A percentile compares a stretch with the other conserved stretches of the same genome.
Conservation (phyloP, 2,329 filamentous ascomycete genomes). For the Fusarium irregulare region DNA sequence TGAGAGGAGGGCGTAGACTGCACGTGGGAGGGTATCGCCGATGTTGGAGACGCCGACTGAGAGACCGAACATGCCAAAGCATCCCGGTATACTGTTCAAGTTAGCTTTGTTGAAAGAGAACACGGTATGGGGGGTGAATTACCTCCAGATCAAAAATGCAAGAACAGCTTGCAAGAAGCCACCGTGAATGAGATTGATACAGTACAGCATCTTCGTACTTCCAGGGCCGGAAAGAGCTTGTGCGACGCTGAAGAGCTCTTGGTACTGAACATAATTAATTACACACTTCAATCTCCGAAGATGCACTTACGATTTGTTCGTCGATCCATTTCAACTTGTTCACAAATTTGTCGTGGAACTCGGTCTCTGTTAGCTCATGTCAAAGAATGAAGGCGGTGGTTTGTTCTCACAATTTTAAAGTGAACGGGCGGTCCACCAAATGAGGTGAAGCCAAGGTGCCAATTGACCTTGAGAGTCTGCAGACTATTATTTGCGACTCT, state of each 20-base stretch:
- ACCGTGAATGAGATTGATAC: conserved; percentile 71
- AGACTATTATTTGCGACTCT: conserved; percentile 5
- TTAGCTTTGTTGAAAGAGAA: no score
- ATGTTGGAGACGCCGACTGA: conserved; percentile 73
- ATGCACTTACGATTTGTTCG: conserved; percentile 72
- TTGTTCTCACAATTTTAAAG: conserved; percentile 23
- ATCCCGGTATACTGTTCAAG: conserved; percentile 65
- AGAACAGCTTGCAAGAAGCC: conserved; percentile 68
- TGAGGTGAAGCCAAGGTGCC: conserved; percentile 26
- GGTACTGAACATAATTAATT: conserved; percentile 65
- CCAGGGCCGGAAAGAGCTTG: conserved; percentile 75
- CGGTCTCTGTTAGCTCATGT: no score
- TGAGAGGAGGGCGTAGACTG: conserved; percentile 76
- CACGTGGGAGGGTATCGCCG: conserved; percentile 65
- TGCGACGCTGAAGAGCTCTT: conserved; percentile 76
- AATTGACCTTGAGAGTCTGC: conserved; percentile 24
- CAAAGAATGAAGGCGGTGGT: no score
- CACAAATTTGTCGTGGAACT: conserved; percentile 63
- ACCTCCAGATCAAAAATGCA: conserved; percentile 74
- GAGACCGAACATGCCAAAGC: conserved; percentile 75
- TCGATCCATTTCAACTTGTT: conserved; percentile 72
- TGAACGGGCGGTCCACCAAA: conserved; percentile 32
- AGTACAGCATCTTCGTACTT: conserved; percentile 78
- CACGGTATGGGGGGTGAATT: neutral
- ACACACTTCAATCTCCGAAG: no score